A percentile compares a stretch with the other conserved stretches of the same genome.
These are phyloP conservation scores for Nakazawaea populi DNA, from an alignment of 805 yeast species.

Conservation along the genomic window DNA sequence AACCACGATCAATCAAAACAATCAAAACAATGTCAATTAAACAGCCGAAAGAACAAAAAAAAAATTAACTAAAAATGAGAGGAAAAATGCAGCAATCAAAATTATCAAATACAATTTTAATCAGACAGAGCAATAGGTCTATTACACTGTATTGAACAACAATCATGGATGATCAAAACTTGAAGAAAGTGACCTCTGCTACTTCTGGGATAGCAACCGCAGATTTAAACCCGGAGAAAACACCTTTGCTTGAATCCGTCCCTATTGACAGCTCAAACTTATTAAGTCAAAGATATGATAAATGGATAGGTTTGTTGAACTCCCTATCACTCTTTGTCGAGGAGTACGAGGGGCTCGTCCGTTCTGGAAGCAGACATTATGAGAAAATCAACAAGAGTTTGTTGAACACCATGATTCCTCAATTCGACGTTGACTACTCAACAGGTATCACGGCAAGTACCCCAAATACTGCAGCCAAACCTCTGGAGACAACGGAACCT, in stretches of 20 bases:
- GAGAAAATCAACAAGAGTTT: slow-evolving; percentile 20
- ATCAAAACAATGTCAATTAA: too few species aligned
- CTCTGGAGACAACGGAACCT: neutral
- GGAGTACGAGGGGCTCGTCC: slow-evolving; percentile 19
- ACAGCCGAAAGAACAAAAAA: too few species aligned
- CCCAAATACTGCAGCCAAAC: neutral
- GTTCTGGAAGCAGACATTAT: slow-evolving; percentile 16
- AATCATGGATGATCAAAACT: neutral
- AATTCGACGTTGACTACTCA: slow-evolving; percentile 22
- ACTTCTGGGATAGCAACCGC: slow-evolving; percentile 8
- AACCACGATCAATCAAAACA: too few species aligned
- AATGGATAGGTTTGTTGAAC: slow-evolving; percentile 20
- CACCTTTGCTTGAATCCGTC: slow-evolving; percentile 5
- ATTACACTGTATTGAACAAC: too few species aligned
- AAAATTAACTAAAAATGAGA: too few species aligned
- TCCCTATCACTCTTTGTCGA: slow-evolving; percentile 20
- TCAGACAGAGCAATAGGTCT: too few species aligned
- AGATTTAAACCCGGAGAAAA: slow-evolving; percentile 9
- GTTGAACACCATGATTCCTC: slow-evolving; percentile 18
- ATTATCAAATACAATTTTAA: too few species aligned
- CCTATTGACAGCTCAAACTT: slow-evolving; percentile 9
- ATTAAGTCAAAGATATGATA: slow-evolving; percentile 19
- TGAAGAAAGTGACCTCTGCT: neutral
- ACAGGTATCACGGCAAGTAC: slow-evolving; percentile 7
- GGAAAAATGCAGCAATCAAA: too few species aligned